Base-by-base conservation (phyloP, 192 early-diverging fungal genomes). In the Rhizoclosmatium globosum region DNA sequence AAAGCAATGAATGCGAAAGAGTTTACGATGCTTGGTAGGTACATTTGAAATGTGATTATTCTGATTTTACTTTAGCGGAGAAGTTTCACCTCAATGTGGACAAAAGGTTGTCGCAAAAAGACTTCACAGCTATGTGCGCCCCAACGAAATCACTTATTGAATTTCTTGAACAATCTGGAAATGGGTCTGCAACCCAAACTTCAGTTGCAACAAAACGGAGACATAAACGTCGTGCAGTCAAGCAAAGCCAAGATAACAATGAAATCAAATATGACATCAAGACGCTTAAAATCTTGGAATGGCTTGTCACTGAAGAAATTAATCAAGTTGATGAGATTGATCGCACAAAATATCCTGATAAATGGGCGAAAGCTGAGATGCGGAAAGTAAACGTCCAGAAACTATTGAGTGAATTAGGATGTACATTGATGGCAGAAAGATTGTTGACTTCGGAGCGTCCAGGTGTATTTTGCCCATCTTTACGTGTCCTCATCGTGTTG, bases 351-450 rank as follows among this genome's bases (percentile, higher is more conserved):
- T 31, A 79, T 70, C 75, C 75, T 1, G 82, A 83, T 11, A 76
- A 81, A 38, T 83, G 82, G 82, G 13, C 13, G 3, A 71, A 75
- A 57, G 57, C 62, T n/a, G 82, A 82, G 50, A 6, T 38, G 9
- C 38, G 44, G 19, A 77, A 79, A 64, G 45, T 65, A 4, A 2
- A 42, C 11, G 46, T 65, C 17, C 82, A 84, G 47, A 68, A 64
- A 31, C 48, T 83, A 69, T 47, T 84, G 23, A 79, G 77, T 74
- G 64, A 82, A 13, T 46, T 84, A 3, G 82, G 82, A 57, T 84
- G 82, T 53, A 71, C 80, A 3, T 64, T 84, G 9, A 84, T 84
- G 82, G 76, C 81, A 11, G 80, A 84, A 65, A 23, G 68, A 31
- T 46, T 84, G 44, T 41, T 84, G 19, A 81, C 80, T 0, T 79